A percentile compares a stretch with the other conserved stretches of the same genome.
Evolutionary conservation across 257 asterid species (phyloP).

Genomic region (Lavandula angustifolia): DNA sequence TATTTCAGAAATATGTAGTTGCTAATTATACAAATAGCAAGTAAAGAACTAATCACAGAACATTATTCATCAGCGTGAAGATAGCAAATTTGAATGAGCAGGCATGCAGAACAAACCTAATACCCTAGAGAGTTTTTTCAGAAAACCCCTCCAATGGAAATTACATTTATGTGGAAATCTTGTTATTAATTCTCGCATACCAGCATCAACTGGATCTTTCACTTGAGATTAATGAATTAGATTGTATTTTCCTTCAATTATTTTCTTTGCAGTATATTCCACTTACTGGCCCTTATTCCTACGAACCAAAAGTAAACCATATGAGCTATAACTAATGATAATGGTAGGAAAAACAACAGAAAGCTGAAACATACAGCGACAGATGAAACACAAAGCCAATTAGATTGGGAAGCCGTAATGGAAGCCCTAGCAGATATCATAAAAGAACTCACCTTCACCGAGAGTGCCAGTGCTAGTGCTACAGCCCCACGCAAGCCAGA

Average conservation of each 20-base stretch:
- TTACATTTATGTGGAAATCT: not conserved
- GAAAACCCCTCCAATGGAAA: not conserved
- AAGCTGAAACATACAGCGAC: conserved; percentile 20
- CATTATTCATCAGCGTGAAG: conserved; percentile 13
- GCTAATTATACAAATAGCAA: conserved; percentile 13
- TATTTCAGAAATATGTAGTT: conserved; percentile 7
- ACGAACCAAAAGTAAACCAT: conserved; percentile 5
- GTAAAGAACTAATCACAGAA: not conserved
- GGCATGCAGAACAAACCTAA: conserved; percentile 24
- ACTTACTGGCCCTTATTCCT: conserved; percentile 11
- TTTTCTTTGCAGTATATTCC: not conserved
- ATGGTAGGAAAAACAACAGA: conserved; percentile 20
- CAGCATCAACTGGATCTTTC: conserved; percentile 16
- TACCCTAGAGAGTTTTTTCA: not conserved
- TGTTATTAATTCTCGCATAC: not conserved
- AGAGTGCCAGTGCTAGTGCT: conserved; percentile 78
- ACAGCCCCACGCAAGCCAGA: conserved; percentile 98
- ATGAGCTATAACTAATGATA: conserved; percentile 15
- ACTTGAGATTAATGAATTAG: not conserved
- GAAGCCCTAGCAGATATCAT: not conserved
- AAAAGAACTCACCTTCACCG: conserved; percentile 67
- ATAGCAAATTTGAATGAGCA: not conserved
- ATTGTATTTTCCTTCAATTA: conserved; percentile 18
- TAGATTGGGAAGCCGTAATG: not conserved
- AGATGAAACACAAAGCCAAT: conserved; percentile 4